Conservation (phyloP, 2,329 filamentous ascomycete genomes). For the Dothideomycetes sp. region DNA sequence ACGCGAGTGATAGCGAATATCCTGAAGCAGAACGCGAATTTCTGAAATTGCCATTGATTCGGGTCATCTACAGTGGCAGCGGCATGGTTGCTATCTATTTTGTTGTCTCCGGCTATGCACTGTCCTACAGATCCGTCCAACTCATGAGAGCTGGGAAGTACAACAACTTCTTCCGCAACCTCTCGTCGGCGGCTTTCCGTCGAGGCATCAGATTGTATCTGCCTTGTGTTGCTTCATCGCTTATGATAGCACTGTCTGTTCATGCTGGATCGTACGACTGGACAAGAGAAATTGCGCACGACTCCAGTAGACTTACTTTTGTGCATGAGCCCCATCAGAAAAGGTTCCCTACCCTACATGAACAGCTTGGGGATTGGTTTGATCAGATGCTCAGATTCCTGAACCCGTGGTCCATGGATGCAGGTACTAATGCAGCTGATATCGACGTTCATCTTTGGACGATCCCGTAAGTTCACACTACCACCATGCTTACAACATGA, state of each 20-base stretch:
- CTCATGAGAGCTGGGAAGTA: constrained; percentile 16
- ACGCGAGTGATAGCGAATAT: constrained; percentile 13
- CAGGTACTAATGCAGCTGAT: constrained; percentile 1
- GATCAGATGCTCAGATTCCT: constrained; percentile 29
- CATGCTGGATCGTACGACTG: constrained; percentile 13
- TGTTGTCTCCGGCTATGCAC: constrained; percentile 53
- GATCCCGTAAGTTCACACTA: constrained; percentile 32
- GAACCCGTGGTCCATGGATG: constrained; percentile 10
- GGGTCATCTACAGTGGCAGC: constrained; percentile 47
- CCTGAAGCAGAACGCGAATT: constrained; percentile 11
- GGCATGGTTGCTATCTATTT: constrained; percentile 53
- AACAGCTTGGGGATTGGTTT: constrained; percentile 22
- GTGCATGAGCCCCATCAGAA: constrained; percentile 15
- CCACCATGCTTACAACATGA: too few species aligned
- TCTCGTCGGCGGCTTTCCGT: constrained; percentile 20
- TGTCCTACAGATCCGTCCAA: constrained; percentile 36
- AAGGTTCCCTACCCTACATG: constrained; percentile 7
- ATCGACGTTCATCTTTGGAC: constrained; percentile 51
- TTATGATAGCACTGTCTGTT: constrained; percentile 15
- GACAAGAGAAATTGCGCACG: constrained; percentile 16
- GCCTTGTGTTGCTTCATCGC: constrained; percentile 17
- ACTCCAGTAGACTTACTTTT: constrained; percentile 8
- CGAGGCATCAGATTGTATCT: constrained; percentile 19
- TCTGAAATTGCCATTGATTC: constrained; percentile 45
- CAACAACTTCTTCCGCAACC: constrained; percentile 23